A percentile compares a stretch with the other conserved stretches of the same genome.
These are phyloP conservation scores for Cucumis cinereus DNA, from an alignment of 306 rosid species.

Conservation along the genomic window DNA sequence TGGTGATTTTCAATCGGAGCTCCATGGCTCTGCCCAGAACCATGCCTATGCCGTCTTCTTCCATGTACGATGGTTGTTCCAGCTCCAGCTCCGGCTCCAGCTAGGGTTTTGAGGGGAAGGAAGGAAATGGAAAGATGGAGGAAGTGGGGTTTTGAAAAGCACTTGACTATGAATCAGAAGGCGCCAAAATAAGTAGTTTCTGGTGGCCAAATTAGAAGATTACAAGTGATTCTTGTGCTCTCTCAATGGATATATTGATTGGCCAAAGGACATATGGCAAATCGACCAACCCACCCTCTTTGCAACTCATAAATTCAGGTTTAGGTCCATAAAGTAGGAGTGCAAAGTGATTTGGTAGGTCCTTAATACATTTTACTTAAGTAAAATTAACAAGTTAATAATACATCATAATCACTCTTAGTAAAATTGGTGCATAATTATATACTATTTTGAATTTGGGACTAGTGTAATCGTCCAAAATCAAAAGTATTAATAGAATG, in stretches of 20 bases:
- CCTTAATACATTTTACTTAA: no score
- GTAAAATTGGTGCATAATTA: no score
- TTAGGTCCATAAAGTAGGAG: no score
- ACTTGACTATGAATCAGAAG: not conserved
- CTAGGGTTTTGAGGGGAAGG: slow-evolving; percentile 4
- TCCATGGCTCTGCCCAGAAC: slow-evolving; percentile 88
- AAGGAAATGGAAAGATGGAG: not conserved
- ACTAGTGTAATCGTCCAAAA: no score
- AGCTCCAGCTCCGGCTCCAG: not conserved
- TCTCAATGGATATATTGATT: not conserved
- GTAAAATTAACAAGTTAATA: no score
- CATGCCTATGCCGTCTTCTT: slow-evolving; percentile 73
- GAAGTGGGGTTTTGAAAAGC: not conserved
- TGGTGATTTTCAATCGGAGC: slow-evolving; percentile 66
- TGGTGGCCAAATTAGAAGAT: not conserved
- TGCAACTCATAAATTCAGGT: no score
- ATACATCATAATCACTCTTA: no score
- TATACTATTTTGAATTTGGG: no score
- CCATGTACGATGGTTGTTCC: slow-evolving; percentile 21
- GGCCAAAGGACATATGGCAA: not conserved
- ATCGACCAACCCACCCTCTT: not conserved
- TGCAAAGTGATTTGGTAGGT: no score
- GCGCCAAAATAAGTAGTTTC: not conserved
- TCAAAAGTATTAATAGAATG: no score
- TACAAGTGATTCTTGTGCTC: slow-evolving; percentile 6